phyloP scores from a whole-genome alignment of 73 alveolate genomes.

The Uronychia binucleata region DNA sequence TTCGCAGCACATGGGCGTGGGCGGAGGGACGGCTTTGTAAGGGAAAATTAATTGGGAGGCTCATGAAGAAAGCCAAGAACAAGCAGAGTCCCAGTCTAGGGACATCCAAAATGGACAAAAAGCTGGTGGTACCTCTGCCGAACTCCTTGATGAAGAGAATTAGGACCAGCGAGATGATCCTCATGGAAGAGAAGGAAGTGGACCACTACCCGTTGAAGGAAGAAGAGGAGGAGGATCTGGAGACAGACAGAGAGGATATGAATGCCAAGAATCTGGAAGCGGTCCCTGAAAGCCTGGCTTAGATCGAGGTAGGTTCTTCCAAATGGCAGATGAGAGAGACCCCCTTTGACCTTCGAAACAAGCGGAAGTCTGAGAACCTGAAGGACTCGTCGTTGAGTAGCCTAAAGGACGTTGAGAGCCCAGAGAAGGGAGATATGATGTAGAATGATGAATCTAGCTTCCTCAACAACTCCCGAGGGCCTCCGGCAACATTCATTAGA shows the following conservation, averaged over 20 bases:
- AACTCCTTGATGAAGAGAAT: slow-evolving; percentile 56
- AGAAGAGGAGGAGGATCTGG: neutral
- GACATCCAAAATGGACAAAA: slow-evolving; percentile 1
- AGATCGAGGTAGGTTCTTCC: neutral
- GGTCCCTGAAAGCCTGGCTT: neutral
- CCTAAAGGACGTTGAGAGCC: neutral
- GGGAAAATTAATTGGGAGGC: neutral
- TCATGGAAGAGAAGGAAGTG: slow-evolving; percentile 2
- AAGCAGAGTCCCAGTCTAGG: neutral
- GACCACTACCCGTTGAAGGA: neutral
- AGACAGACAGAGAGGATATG: neutral
- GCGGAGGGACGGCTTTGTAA: neutral
- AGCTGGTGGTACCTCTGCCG: slow-evolving; percentile 53
- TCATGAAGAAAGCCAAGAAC: neutral
- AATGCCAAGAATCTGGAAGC: neutral
- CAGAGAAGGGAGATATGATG: neutral
- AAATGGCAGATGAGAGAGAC: neutral
- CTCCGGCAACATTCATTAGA: neutral
- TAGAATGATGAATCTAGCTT: too few relatives aligned
- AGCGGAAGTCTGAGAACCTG: neutral
- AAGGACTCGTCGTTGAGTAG: neutral
- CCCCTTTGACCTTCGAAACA: neutral
- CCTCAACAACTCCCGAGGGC: neutral
- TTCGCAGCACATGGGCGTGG: slow-evolving; percentile 3
- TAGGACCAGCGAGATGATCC: slow-evolving; percentile 44